Conservation (phyloP, 768 basidiomycete genomes). For the Lentinula detonsa region DNA sequence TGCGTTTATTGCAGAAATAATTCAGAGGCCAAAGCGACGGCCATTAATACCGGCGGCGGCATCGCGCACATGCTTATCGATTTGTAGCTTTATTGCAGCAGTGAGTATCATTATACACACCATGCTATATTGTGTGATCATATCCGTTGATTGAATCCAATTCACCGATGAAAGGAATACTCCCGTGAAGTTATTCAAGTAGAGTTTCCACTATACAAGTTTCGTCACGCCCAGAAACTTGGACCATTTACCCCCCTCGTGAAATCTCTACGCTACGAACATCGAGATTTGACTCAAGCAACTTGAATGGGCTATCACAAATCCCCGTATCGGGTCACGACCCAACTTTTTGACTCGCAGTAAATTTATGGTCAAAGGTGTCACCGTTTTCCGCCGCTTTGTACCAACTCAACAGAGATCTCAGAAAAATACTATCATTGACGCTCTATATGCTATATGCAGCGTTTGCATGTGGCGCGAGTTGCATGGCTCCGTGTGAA, state of each 20-base stretch:
- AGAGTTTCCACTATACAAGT: no score
- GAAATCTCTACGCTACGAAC: no score
- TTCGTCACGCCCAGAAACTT: no score
- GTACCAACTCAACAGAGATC: neutral
- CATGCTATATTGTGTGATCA: no score
- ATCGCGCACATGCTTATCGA: neutral
- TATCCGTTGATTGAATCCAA: no score
- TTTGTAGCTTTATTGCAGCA: neutral
- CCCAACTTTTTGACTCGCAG: neutral
- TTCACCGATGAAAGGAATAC: no score
- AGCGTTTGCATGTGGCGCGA: neutral
- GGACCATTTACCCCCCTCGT: no score
- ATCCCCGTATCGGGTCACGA: neutral
- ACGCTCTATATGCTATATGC: neutral
- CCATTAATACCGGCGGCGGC: neutral
- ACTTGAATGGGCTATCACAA: neutral
- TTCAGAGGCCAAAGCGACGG: neutral
- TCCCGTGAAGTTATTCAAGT: no score
- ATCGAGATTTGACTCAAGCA: neutral
- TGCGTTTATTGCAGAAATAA: neutral
- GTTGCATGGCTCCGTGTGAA: neutral
- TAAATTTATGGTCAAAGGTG: neutral
- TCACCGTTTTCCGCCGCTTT: neutral
- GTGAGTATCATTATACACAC: no score
- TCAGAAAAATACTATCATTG: neutral